These are phyloP conservation scores for Gaultheria prostrata DNA, from an alignment of 148 eudicot species.

Conservation along the genomic window DNA sequence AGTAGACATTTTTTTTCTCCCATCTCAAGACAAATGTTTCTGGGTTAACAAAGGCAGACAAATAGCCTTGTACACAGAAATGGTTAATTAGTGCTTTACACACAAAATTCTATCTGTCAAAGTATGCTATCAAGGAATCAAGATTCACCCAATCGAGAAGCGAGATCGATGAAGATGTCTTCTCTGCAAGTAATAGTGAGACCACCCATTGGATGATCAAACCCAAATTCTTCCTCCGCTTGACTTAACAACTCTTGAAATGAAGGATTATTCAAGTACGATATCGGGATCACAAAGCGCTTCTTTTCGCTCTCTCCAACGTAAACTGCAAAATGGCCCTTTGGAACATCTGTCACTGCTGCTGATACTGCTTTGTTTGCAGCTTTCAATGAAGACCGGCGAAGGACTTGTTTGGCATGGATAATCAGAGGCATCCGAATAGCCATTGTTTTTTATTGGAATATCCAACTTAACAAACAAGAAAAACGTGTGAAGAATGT, in stretches of 20 bases:
- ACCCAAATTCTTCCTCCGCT: slow-evolving; percentile 8
- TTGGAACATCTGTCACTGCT: slow-evolving; percentile 10
- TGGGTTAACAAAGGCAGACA: not conserved
- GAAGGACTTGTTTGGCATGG: not conserved
- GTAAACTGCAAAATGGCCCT: slow-evolving; percentile 52
- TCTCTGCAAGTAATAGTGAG: not conserved
- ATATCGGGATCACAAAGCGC: not conserved
- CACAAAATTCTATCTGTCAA: not conserved
- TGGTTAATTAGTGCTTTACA: not conserved
- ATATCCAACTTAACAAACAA: not conserved
- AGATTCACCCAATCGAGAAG: slow-evolving; percentile 3
- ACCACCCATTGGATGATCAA: slow-evolving; percentile 3
- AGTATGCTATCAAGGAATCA: not conserved
- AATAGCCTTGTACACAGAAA: not conserved
- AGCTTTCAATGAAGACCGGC: not conserved
- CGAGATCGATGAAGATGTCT: not conserved
- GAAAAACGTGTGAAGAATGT: not conserved
- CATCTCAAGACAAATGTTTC: no score
- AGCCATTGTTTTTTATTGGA: not conserved
- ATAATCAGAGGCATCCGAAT: slow-evolving; percentile 9
- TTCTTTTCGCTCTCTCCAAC: slow-evolving; percentile 35
- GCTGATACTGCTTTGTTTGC: slow-evolving; percentile 1
- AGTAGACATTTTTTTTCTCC: no score
- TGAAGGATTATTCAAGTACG: not conserved
- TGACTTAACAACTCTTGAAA: slow-evolving; percentile 7